These are phyloP conservation scores for Brassica nigra DNA, from an alignment of 345 rosid genomes.

Conservation along the genomic window DNA sequence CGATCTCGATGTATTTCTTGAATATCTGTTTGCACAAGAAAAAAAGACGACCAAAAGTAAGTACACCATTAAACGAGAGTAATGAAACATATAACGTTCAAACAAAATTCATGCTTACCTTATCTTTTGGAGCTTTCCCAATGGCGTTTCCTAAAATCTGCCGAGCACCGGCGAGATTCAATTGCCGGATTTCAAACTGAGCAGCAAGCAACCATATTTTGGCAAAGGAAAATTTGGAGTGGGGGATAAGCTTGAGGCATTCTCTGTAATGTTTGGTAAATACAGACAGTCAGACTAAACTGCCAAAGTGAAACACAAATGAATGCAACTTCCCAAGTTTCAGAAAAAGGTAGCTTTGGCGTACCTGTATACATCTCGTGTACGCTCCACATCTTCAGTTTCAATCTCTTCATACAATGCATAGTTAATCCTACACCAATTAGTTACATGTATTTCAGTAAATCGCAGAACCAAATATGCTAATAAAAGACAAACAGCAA, in stretches of 20 bases:
- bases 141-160: constrained; percentile 9
- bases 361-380: constrained; percentile 12
- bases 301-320: not conserved
- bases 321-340: not conserved
- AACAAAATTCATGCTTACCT: not conserved
- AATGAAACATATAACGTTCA: not conserved
- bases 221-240: constrained; percentile 15
- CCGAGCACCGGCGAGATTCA: constrained; percentile 12
- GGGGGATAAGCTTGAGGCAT: constrained; percentile 18
- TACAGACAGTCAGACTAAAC: constrained; percentile 5
- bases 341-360: not conserved
- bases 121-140: constrained; percentile 21
- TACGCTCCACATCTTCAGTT: constrained; percentile 8
- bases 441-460: not conserved
- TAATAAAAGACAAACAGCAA: too few relatives aligned
- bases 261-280: not conserved
- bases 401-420: constrained; percentile 21
- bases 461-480: not conserved
- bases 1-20: constrained; percentile 4
- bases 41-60: not conserved
- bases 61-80: not conserved
- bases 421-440: constrained; percentile 19
- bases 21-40: not conserved
- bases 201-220: constrained; percentile 16
- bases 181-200: constrained; percentile 1